Percentiles rank a stretch among this genome's conserved stretches.
Evolutionary conservation across 2,329 filamentous ascomycete genomes (phyloP).

Genomic region (Podosphaera fusca): DNA sequence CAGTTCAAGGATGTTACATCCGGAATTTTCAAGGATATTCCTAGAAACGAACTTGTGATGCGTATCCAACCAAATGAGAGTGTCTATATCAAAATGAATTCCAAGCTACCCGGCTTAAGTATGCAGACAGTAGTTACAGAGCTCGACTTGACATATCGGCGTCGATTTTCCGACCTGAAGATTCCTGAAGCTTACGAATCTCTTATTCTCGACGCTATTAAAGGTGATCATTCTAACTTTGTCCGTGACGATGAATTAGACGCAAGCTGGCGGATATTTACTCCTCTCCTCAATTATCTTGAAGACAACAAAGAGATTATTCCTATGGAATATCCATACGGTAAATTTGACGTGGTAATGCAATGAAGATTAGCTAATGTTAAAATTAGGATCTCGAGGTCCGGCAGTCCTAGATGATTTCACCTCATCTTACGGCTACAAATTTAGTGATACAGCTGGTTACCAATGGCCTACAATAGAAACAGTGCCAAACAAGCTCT

Average conservation of each 20-base stretch:
- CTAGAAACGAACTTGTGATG: slow-evolving; percentile 96
- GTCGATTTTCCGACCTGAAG: slow-evolving; percentile 96
- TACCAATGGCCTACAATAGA: slow-evolving; percentile 84
- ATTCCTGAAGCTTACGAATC: slow-evolving; percentile 98
- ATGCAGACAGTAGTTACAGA: slow-evolving; percentile 99
- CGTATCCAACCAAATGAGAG: slow-evolving; percentile 98
- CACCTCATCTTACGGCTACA: slow-evolving; percentile 93
- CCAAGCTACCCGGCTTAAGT: slow-evolving; percentile 88
- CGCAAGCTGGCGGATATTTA: slow-evolving; percentile 96
- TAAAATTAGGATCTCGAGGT: slow-evolving; percentile 59
- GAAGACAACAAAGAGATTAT: slow-evolving; percentile 99
- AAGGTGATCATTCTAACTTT: slow-evolving; percentile 99
- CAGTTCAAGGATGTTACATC: slow-evolving; percentile 99
- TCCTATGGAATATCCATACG: slow-evolving; percentile 98
- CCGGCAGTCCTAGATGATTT: slow-evolving; percentile 95
- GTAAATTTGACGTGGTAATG: slow-evolving; percentile 29
- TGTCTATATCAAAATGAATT: slow-evolving; percentile 99
- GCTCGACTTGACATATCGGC: slow-evolving; percentile 90
- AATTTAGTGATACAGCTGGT: slow-evolving; percentile 82
- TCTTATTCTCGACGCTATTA: slow-evolving; percentile 85
- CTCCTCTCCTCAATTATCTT: slow-evolving; percentile 87
- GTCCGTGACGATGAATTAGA: slow-evolving; percentile 92
- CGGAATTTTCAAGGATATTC: slow-evolving; percentile 99
- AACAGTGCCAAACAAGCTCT: slow-evolving; percentile 59
- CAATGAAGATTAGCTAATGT: slow-evolving; percentile 2